Conservation (phyloP, 208 protist genomes). For the Phytomonas sp. region DNA sequence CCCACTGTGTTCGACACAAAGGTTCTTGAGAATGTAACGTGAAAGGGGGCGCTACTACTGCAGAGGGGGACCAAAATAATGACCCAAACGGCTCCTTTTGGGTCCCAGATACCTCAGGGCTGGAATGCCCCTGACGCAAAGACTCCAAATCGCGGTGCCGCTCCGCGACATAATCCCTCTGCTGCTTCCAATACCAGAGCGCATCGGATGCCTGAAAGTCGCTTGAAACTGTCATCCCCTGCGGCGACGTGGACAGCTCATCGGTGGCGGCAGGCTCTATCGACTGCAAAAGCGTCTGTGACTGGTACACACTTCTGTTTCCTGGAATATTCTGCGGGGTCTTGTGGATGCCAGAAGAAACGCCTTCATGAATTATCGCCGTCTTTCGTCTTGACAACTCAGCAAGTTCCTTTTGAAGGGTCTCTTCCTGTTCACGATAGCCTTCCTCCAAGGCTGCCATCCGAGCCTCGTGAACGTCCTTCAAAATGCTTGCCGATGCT, state of each 20-base stretch:
- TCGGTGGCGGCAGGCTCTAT: not conserved
- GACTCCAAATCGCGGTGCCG: not conserved
- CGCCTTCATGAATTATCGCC: not conserved
- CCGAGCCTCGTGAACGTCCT: constrained; percentile 17
- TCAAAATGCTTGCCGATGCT: constrained; percentile 9
- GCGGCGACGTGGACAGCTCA: not conserved
- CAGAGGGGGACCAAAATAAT: not conserved
- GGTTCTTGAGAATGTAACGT: not conserved
- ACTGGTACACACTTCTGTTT: not conserved
- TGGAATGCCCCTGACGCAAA: not conserved
- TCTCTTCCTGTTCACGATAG: constrained; percentile 25
- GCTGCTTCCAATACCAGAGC: not conserved
- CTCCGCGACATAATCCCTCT: not conserved
- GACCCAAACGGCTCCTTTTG: not conserved
- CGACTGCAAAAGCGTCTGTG: not conserved
- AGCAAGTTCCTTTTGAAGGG: constrained; percentile 20
- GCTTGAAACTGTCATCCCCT: not conserved
- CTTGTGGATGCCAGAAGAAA: not conserved
- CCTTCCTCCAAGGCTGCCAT: constrained; percentile 26
- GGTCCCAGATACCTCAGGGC: not conserved
- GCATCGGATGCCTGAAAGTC: not conserved
- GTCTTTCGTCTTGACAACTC: constrained; percentile 5
- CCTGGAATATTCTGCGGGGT: not conserved
- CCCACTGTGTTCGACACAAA: not conserved
- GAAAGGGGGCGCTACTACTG: not conserved